These are phyloP conservation scores for Diaporthe ilicicola DNA, from an alignment of 2,329 filamentous ascomycete species.

Conservation along the genomic window DNA sequence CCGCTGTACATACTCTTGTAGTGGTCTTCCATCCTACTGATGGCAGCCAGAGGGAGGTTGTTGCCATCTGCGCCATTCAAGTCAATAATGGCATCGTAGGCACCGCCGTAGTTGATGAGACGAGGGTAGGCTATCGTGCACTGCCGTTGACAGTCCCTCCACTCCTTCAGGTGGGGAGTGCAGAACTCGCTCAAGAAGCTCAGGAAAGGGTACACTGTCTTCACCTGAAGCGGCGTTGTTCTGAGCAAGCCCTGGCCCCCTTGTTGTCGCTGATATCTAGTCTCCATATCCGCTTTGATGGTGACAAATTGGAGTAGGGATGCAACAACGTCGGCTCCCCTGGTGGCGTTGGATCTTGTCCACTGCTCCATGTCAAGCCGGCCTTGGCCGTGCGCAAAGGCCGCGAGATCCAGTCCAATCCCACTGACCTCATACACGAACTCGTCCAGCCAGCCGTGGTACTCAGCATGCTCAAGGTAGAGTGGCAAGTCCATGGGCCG, in stretches of 20 bases:
- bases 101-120: conserved; percentile 95
- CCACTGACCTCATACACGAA: conserved; percentile 81
- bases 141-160: conserved; percentile 82
- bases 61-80: conserved; percentile 85
- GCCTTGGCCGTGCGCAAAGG: conserved; percentile 82
- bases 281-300: conserved; percentile 85
- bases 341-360: conserved; percentile 75
- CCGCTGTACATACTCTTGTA: conserved; percentile 98
- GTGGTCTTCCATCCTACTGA: conserved; percentile 93
- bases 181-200: conserved; percentile 79
- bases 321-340: conserved; percentile 72
- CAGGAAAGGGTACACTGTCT: conserved; percentile 83
- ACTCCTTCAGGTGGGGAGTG: conserved; percentile 64
- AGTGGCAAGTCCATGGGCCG: conserved; percentile 73
- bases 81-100: conserved; percentile 91
- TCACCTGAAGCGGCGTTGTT: conserved; percentile 80
- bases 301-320: conserved; percentile 82
- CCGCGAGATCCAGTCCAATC: conserved; percentile 87
- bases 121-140: conserved; percentile 94
- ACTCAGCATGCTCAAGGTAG: conserved; percentile 81
- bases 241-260: conserved; percentile 64
- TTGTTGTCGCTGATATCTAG: conserved; percentile 75
- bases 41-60: conserved; percentile 78
- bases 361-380: conserved; percentile 84
- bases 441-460: conserved; percentile 85